These are phyloP conservation scores for Xylaria sp. DNA, from an alignment of 2,329 filamentous ascomycete species.

Conservation along the genomic window DNA sequence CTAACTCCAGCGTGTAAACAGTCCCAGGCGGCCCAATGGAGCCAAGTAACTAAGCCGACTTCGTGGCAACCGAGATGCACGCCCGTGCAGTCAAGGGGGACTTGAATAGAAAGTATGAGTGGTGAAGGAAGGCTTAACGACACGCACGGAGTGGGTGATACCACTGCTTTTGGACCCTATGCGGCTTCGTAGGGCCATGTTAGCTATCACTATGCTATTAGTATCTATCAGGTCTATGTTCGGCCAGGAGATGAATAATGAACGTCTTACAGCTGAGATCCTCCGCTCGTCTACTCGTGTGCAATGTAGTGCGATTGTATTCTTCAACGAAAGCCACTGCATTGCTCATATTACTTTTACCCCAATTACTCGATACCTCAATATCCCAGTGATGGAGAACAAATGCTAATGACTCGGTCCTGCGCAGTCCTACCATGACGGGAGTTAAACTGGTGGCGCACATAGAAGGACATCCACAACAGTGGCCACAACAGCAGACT, in stretches of 20 bases:
- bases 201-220: conserved; percentile 5
- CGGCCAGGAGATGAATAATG: conserved; percentile 4
- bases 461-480: background rate
- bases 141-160: conserved; percentile 14
- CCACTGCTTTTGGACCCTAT: conserved; percentile 1
- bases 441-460: conserved; percentile 7
- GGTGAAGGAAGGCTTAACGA: conserved; percentile 9
- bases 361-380: background rate
- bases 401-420: conserved; percentile 9
- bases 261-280: background rate
- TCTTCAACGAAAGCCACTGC: background rate
- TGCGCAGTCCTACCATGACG: background rate
- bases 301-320: background rate
- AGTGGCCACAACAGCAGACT: background rate
- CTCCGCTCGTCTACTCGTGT: background rate
- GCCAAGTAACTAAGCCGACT: conserved; percentile 14
- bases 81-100: background rate
- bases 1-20: too few species aligned
- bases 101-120: background rate
- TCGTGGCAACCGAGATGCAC: background rate
- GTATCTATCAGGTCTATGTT: conserved; percentile 6
- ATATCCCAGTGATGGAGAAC: background rate
- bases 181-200: background rate
- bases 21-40: conserved; percentile 21
- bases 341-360: background rate